phyloP scores from a whole-genome alignment of 1,139 yeast genomes.

The Kurtzmaniella quercitrusa region DNA sequence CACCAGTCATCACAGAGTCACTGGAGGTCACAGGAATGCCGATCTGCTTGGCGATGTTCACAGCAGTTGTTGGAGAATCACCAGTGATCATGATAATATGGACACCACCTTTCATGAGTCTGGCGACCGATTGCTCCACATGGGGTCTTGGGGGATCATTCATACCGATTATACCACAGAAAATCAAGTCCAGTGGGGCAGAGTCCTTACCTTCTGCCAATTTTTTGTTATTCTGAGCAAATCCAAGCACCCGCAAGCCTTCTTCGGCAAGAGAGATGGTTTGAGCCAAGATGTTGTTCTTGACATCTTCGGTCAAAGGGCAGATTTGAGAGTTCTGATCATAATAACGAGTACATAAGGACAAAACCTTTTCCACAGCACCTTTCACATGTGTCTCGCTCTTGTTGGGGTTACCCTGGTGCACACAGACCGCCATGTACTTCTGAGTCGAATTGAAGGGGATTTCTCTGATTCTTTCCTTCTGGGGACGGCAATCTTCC shows the following conservation, averaged over 20 bases:
- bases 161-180: slow-evolving; percentile 89
- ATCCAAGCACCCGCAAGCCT: slow-evolving; percentile 82
- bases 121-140: slow-evolving; percentile 66
- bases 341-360: slow-evolving; percentile 55
- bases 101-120: slow-evolving; percentile 85
- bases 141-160: slow-evolving; percentile 94
- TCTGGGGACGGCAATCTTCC: slow-evolving; percentile 61
- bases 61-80: slow-evolving; percentile 90
- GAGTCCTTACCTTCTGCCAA: slow-evolving; percentile 20
- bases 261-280: slow-evolving; percentile 69
- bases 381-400: slow-evolving; percentile 77
- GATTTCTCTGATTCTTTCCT: slow-evolving; percentile 60
- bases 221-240: slow-evolving; percentile 53
- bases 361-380: slow-evolving; percentile 75
- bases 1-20: slow-evolving; percentile 77
- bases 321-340: slow-evolving; percentile 53
- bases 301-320: slow-evolving; percentile 49
- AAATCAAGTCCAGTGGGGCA: slow-evolving; percentile 57
- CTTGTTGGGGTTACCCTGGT: slow-evolving; percentile 52
- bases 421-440: slow-evolving; percentile 78
- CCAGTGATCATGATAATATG: slow-evolving; percentile 98
- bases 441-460: slow-evolving; percentile 85
- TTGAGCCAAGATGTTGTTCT: slow-evolving; percentile 43
- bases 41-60: slow-evolving; percentile 82
- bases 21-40: slow-evolving; percentile 79